Base-by-base conservation (phyloP, 108 stramenopile species). In the Cylindrotheca closterium region DNA sequence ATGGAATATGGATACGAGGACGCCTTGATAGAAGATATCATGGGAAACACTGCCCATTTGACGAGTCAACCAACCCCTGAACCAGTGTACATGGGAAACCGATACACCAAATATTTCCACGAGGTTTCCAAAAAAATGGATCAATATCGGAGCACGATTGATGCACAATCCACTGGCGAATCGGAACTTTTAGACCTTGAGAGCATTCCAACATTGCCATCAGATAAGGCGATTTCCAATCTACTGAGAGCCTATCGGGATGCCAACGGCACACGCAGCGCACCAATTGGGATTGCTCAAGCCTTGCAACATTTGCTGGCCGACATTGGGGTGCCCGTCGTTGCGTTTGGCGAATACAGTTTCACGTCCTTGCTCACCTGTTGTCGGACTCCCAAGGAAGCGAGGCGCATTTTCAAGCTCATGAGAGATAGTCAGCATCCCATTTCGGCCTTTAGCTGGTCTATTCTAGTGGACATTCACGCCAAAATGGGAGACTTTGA, bases 381-480 rank as follows among this genome's bases (percentile, higher is more conserved):
- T 54, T 84, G 83, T 47, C 58, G 75, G 33, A 87, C 79, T 42
- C 89, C 89, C 32, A 69, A 70, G 62, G 92, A 93, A 60, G 92
- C 83, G 27, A 71, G 89, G 23, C 81, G 87, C 30, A 71, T 93
- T 22, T 76, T 90, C 27, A 77, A 89, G 55, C 52, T 93, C 58
- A 85, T 89, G 75, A 60, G 59, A 32, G 66, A 84, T 63, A 58
- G 80, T 19, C 71, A 82, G 27, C 82, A 83, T 66, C 58, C 74
- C 5, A 67, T 83, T 7, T 83, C 86, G 30, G 67, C 67, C 32
- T 81, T 88, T 60, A 83, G 80, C 56, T 93, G 87, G 87, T 78
- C 85, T 29, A 86, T 90, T 32, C 63, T 93, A n/a, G 85, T 87
- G 3, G 92, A 93, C 71, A 79, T 89, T 7, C 79, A 91, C 60